Conservation (phyloP, 139 green algal species). For the Closterium sp. region DNA sequence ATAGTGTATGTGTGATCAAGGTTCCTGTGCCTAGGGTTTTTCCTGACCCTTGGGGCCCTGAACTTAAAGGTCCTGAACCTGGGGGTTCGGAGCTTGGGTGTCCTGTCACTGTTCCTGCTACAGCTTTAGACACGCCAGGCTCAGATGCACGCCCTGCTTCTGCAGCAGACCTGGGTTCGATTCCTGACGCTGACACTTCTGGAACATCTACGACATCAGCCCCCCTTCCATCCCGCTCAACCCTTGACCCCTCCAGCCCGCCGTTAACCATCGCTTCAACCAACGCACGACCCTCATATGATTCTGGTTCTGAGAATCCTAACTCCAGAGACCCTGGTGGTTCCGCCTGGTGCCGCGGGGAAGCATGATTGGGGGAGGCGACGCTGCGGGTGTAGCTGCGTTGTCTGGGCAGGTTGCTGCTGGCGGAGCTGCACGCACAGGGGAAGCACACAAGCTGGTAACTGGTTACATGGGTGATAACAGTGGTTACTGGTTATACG, state of each 20-base stretch:
- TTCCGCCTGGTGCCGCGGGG: not conserved
- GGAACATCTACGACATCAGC: too few relatives aligned
- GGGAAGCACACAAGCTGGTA: not conserved
- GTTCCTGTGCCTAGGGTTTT: too few relatives aligned
- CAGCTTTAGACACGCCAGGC: not conserved
- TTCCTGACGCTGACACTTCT: not conserved
- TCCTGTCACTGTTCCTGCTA: not conserved
- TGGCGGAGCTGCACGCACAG: not conserved
- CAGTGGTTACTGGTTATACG: too few relatives aligned
- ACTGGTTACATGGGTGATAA: not conserved
- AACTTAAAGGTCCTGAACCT: too few relatives aligned
- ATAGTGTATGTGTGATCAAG: too few relatives aligned
- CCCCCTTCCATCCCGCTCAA: not conserved
- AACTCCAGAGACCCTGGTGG: not conserved
- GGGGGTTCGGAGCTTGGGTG: not conserved
- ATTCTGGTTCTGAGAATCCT: not conserved
- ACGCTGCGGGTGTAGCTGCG: not conserved
- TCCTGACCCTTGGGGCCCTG: too few relatives aligned
- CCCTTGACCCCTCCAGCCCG: not conserved
- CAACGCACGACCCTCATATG: not conserved
- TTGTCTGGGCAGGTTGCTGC: not conserved
- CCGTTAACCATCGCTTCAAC: not conserved
- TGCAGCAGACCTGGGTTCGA: not conserved
- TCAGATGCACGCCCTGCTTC: not conserved
- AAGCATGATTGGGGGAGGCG: not conserved